phyloP scores from a whole-genome alignment of 441 rosid genomes.

The Arabidopsis hybrid region DNA sequence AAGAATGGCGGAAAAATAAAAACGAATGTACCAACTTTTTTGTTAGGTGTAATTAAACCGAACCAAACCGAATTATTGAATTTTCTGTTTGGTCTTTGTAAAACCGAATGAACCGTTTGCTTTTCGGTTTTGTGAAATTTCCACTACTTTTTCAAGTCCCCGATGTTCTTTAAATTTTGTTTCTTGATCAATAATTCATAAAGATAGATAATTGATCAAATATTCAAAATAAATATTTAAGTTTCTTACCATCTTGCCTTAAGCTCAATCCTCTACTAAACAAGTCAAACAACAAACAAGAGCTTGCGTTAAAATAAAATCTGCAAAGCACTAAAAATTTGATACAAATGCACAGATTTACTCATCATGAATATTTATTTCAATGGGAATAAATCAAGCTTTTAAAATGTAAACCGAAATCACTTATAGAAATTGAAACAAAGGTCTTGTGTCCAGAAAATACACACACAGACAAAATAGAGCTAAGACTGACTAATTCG shows the following conservation, averaged over 20 bases:
- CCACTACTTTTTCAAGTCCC: too few relatives aligned
- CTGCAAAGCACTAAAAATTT: not conserved
- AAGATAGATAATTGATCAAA: too few relatives aligned
- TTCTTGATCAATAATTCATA: too few relatives aligned
- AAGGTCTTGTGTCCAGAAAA: too few relatives aligned
- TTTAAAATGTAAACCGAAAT: not conserved
- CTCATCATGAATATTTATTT: not conserved
- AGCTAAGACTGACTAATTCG: too few relatives aligned
- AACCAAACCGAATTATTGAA: constrained; percentile 12
- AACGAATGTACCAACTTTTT: constrained; percentile 24
- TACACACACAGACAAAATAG: too few relatives aligned
- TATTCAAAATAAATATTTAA: too few relatives aligned
- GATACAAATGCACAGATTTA: not conserved
- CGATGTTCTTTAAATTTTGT: too few relatives aligned
- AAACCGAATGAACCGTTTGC: constrained; percentile 8
- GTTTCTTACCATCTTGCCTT: constrained; percentile 55
- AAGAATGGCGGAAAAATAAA: not conserved
- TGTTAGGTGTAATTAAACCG: constrained; percentile 8
- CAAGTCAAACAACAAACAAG: not conserved
- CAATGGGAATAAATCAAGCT: not conserved
- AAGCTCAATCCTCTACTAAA: constrained; percentile 29
- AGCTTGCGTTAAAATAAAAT: not conserved
- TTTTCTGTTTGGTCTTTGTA: not conserved
- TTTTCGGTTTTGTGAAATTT: not conserved
- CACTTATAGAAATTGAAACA: not conserved